Evolutionary conservation across 2,329 filamentous ascomycete species (phyloP), one percentile per base, ranked within the genome.

Genomic region (Trichoderma sp.): DNA sequence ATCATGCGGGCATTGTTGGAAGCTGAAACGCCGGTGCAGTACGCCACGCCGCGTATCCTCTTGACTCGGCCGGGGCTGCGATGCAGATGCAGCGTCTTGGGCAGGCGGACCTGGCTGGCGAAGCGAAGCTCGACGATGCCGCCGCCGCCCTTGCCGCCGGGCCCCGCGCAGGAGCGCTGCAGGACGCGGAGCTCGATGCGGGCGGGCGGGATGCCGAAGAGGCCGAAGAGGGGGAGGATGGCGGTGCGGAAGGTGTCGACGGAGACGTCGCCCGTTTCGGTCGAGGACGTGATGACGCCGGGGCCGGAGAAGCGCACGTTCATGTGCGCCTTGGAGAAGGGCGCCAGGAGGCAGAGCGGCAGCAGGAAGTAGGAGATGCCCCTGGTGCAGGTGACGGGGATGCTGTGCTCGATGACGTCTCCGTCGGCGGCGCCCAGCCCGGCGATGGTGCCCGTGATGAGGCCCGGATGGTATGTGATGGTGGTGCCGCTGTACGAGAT

Each of bases 1-100:
- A 98, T 99, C 92, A 97, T 96, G 71, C 95, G 87, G 70, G 91
- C 92, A 77, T 98, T 99, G 78, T 97, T 97, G 59, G 91, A 93
- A 0, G 92, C 94, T 12, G 92, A 92, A 0, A 98, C 94, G 56
- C 96, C 95, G 1, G 92, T 93, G 66, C 92, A 91, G 80, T 98
- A 99, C 57, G 95, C 94, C 52, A 99, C 95, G 68, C 95, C 95
- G 67, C 94, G 87, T 72, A 99, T 91, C 73, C 89, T 89, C 85
- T 93, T 94, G 74, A 99, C 90, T 67, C 92, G 85, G 8, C 95
- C 95, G 0, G 94, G 89, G 70, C 88, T 91, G 73, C 96, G 85
- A 77, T 90, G 86, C 66, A 97, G 81, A 79, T 99, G 95, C 76
- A 99, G 83, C 42, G 95, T 99, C 83, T 97, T 97, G 12, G 95